Evolutionary conservation across 1,284 basidiomycete species (phyloP), one percentile per base, ranked within the genome.

Genomic region (Rhodofomes roseus): DNA sequence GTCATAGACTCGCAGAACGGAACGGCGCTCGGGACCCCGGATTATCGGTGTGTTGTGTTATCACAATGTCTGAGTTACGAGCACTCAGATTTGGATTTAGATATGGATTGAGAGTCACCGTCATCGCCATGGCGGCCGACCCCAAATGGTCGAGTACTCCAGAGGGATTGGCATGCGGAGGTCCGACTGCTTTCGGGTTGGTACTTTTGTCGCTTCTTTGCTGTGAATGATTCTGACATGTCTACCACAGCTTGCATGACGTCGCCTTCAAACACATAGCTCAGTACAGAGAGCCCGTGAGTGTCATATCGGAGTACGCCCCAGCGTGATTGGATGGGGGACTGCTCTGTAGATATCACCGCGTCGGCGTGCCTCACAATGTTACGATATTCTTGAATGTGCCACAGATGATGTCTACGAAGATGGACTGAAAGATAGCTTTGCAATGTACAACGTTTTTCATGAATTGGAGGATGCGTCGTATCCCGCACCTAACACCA

Each of bases 1-100:
- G 79, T 85, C 6, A 70, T 86, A 12, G 83, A 86, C 65, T 79
- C 81, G 7, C 80, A 81, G 55, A 81, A 76, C 59, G 84, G 83
- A 6, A 73, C 76, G 1, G 78, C 81, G 18, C 74, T 87, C 20
- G 84, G 85, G 14, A 79, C 78, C 2, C 78, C 74, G 20, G 78
- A 81, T 58, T 75, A 75, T 58, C 62, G 72, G 63, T 74, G 63
- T 46, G 64, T 54, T 14, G 59, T 5, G 4, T 39, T 50, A 37
- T 1, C 20, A 48, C 51, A 29, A 31, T 54, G 55, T 29, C 4
- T 23, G 37, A 18, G 29, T 22, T 44, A 31, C 31, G 4, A 23
- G 22, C 25, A 18, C 29, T 58, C 7, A 58, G 25, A 23, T 40
- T 12, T 20, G 40, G 53, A 79, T 78, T 7, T 66, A 79, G 77